These are phyloP conservation scores for Candida sp. DNA, from an alignment of 1,139 yeast species.

Conservation along the genomic window DNA sequence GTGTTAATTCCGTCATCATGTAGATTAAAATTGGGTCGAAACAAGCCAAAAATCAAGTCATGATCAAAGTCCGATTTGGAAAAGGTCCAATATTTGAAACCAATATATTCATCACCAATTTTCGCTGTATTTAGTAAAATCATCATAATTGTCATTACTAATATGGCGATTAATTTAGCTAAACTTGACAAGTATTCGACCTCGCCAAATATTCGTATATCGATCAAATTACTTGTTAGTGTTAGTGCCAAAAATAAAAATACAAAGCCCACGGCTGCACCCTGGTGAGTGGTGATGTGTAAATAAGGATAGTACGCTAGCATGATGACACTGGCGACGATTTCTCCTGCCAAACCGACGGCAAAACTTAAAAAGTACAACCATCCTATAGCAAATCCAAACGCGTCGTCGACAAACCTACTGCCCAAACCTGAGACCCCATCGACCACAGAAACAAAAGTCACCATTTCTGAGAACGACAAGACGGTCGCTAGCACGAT, in stretches of 20 bases:
- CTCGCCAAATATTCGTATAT: conserved; percentile 74
- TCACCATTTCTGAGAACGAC: conserved; percentile 84
- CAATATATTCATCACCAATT: conserved; percentile 43
- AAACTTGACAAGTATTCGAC: conserved; percentile 64
- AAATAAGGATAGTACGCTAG: conserved; percentile 60
- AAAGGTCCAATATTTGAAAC: conserved; percentile 65
- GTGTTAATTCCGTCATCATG: conserved; percentile 49
- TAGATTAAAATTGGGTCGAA: conserved; percentile 66
- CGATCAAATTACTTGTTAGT: conserved; percentile 55
- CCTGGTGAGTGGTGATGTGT: conserved; percentile 42
- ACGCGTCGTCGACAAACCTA: conserved; percentile 79
- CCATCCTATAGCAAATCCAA: conserved; percentile 82
- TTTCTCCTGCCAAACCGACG: conserved; percentile 74
- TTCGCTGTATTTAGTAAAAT: conserved; percentile 54
- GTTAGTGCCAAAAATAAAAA: conserved; percentile 52
- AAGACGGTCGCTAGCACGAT: conserved; percentile 68
- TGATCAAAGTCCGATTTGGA: conserved; percentile 46
- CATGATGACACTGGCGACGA: conserved; percentile 77
- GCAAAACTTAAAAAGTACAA: conserved; percentile 74
- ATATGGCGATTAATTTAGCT: conserved; percentile 52
- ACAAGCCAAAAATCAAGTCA: conserved; percentile 62
- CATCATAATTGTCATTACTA: conserved; percentile 61
- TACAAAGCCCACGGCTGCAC: conserved; percentile 63
- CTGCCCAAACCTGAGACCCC: conserved; percentile 76
- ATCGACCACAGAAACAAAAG: conserved; percentile 76